phyloP scores from a whole-genome alignment of 2,329 filamentous ascomycete species.

The Talaromyces sp. region DNA sequence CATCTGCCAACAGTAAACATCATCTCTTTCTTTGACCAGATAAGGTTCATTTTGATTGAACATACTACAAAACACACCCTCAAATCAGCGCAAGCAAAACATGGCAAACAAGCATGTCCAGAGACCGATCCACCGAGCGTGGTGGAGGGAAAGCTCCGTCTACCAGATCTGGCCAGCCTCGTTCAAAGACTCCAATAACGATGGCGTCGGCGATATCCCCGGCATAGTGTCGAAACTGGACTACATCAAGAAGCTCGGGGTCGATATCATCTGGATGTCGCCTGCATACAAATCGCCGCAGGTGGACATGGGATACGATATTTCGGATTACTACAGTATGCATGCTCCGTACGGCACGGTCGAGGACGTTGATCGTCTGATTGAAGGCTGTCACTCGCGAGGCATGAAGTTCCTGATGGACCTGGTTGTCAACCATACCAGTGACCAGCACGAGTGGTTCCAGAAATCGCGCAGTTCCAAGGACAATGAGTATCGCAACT shows the following conservation, averaged over 20 bases:
- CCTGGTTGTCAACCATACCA: slow-evolving; percentile 74
- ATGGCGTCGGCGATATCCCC: slow-evolving; percentile 61
- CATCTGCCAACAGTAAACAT: background rate
- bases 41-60: background rate
- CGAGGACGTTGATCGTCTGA: slow-evolving; percentile 60
- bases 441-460: slow-evolving; percentile 69
- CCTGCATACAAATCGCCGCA: slow-evolving; percentile 51
- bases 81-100: background rate
- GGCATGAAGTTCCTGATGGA: slow-evolving; percentile 70
- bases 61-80: background rate
- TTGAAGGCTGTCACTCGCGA: slow-evolving; percentile 55
- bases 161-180: slow-evolving; percentile 60
- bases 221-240: slow-evolving; percentile 63
- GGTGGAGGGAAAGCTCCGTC: slow-evolving; percentile 57
- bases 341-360: slow-evolving; percentile 64
- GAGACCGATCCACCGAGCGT: slow-evolving; percentile 29
- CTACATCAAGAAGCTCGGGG: slow-evolving; percentile 58
- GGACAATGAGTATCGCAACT: slow-evolving; percentile 62
- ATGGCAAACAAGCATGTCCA: slow-evolving; percentile 6
- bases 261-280: slow-evolving; percentile 56
- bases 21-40: background rate
- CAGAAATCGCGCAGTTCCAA: slow-evolving; percentile 59
- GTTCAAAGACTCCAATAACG: slow-evolving; percentile 48
- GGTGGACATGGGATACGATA: slow-evolving; percentile 53
- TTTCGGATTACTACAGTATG: slow-evolving; percentile 60